Evolutionary conservation across 2,329 filamentous ascomycete species (phyloP).

Genomic region (Microdochium trichocladiopsis): DNA sequence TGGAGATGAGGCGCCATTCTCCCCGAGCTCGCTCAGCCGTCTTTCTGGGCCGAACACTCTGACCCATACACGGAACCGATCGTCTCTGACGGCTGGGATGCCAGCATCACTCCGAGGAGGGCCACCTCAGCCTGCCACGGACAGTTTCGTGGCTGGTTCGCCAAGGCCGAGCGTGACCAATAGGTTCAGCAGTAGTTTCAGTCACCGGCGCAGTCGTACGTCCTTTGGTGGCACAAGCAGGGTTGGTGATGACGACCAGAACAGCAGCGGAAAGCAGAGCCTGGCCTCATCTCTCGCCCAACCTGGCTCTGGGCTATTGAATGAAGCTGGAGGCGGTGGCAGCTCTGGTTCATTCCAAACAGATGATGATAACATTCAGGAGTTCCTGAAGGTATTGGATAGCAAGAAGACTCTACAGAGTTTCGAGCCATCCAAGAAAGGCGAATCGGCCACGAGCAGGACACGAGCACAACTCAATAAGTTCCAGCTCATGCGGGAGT

Average conservation of each 20-base stretch:
- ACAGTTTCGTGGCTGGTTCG: conserved; percentile 65
- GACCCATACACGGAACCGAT: conserved; percentile 58
- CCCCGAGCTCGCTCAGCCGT: conserved; percentile 45
- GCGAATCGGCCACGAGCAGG: conserved; percentile 64
- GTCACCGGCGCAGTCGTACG: conserved; percentile 70
- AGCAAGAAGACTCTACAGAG: conserved; percentile 79
- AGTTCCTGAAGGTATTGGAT: conserved; percentile 85
- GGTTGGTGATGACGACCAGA: conserved; percentile 62
- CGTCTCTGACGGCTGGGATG: conserved; percentile 68
- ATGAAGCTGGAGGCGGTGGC: conserved; percentile 60
- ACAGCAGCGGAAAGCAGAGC: conserved; percentile 75
- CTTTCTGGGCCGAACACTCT: conserved; percentile 39
- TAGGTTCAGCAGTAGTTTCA: conserved; percentile 91
- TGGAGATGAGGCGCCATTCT: conserved; percentile 46
- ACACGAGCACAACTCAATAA: conserved; percentile 75
- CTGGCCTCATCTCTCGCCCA: conserved; percentile 61
- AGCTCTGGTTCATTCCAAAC: conserved; percentile 61
- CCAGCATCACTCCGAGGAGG: conserved; percentile 64
- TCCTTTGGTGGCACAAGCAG: conserved; percentile 70
- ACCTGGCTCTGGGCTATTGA: conserved; percentile 73
- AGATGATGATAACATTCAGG: conserved; percentile 89
- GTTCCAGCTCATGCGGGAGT: conserved; percentile 85
- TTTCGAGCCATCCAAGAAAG: conserved; percentile 61
- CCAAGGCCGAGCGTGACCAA: conserved; percentile 73
- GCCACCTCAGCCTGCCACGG: conserved; percentile 52